Conservation (phyloP, 345 rosid species). For the Dovyalis caffra region DNA sequence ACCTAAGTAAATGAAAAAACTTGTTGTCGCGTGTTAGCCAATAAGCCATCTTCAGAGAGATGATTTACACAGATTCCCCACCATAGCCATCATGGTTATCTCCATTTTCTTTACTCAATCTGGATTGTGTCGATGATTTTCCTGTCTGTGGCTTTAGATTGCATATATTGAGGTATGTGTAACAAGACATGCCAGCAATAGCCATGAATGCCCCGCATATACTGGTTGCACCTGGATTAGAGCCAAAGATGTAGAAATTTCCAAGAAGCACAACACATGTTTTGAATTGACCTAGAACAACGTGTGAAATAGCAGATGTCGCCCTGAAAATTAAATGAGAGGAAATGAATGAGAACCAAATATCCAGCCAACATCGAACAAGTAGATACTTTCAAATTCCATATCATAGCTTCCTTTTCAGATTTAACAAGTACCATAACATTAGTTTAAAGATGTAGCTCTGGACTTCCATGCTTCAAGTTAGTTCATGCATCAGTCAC, state of each 20-base stretch:
- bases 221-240: conserved; percentile 65
- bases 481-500: neutral
- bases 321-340: conserved; percentile 40
- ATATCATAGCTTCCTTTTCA: neutral
- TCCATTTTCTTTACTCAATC: conserved; percentile 47
- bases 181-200: conserved; percentile 64
- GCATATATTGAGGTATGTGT: conserved; percentile 50
- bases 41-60: neutral
- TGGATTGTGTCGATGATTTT: conserved; percentile 45
- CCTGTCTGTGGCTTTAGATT: conserved; percentile 35
- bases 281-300: conserved; percentile 79
- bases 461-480: neutral
- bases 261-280: conserved; percentile 70
- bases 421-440: neutral
- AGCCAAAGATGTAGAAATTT: conserved; percentile 52
- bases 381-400: neutral
- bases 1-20: neutral
- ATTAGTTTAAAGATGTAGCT: neutral
- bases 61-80: conserved; percentile 23
- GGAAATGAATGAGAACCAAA: neutral
- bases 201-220: conserved; percentile 64
- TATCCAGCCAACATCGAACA: neutral
- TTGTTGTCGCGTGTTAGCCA: neutral
- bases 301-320: conserved; percentile 72
- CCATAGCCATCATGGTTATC: conserved; percentile 32